These are phyloP conservation scores for Tylopilus rubrobrunneus DNA, from an alignment of 768 basidiomycete species.

Conservation along the genomic window DNA sequence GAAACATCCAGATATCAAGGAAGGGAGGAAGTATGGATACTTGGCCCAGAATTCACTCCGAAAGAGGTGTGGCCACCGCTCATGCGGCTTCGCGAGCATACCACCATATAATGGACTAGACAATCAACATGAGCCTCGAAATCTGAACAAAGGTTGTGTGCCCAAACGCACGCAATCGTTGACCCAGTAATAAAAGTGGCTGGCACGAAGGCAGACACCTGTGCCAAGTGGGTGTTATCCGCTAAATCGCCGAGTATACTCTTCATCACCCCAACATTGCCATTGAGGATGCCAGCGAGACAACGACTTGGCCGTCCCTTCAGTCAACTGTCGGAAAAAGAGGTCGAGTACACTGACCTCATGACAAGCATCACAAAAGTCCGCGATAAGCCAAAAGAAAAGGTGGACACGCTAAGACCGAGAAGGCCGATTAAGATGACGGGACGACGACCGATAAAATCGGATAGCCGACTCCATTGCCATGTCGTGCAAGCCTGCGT, in stretches of 20 bases:
- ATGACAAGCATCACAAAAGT: constrained; percentile 53
- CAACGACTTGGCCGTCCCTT: constrained; percentile 28
- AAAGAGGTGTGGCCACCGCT: too few species aligned
- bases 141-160: too few species aligned
- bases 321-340: background rate
- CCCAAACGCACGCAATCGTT: background rate
- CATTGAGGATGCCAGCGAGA: constrained; percentile 36
- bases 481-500: constrained; percentile 55
- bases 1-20: too few species aligned
- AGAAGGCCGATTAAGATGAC: constrained; percentile 52
- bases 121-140: too few species aligned
- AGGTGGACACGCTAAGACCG: constrained; percentile 49
- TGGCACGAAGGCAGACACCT: background rate
- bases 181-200: background rate
- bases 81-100: too few species aligned
- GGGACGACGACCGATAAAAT: constrained; percentile 58
- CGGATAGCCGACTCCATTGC: constrained; percentile 63
- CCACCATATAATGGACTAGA: too few species aligned
- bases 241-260: background rate
- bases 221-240: background rate
- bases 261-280: constrained; percentile 40
- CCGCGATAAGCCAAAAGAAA: constrained; percentile 59
- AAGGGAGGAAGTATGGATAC: too few species aligned
- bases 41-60: too few species aligned
- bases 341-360: constrained; percentile 35